Evolutionary conservation across 1,139 yeast species (phyloP).

Genomic region (Komagataea norvegica): DNA sequence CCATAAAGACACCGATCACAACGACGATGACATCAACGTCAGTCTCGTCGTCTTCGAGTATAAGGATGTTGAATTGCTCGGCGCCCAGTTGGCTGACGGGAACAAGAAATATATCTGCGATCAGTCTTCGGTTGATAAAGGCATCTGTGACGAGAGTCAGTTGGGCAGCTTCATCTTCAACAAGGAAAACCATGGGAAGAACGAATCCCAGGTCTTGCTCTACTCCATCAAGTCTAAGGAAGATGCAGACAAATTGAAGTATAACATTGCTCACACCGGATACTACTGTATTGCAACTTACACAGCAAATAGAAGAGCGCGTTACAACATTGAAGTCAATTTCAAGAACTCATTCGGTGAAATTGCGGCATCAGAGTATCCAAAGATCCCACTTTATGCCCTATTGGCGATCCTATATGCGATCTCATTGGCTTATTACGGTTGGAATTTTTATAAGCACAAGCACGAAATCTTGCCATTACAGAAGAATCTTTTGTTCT

Average conservation of each 20-base stretch:
- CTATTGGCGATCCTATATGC: constrained; percentile 79
- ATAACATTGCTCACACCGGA: constrained; percentile 70
- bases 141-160: constrained; percentile 43
- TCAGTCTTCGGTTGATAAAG: neutral
- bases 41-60: constrained; percentile 80
- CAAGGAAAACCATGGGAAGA: constrained; percentile 33
- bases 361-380: constrained; percentile 84
- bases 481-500: constrained; percentile 84
- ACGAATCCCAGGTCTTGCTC: constrained; percentile 54
- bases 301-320: constrained; percentile 36
- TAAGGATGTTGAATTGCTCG: constrained; percentile 67
- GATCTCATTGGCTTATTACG: constrained; percentile 73
- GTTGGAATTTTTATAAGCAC: constrained; percentile 81
- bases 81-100: constrained; percentile 36
- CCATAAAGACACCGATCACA: constrained; percentile 1
- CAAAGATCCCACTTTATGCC: constrained; percentile 87
- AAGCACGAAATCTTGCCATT: constrained; percentile 85
- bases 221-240: constrained; percentile 54
- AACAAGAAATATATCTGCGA: constrained; percentile 58
- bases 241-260: constrained; percentile 54
- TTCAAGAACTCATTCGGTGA: constrained; percentile 92
- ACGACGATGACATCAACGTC: constrained; percentile 39
- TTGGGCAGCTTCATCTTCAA: constrained; percentile 58
- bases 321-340: constrained; percentile 61
- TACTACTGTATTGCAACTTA: constrained; percentile 85